Base-by-base conservation (phyloP, 257 asterid species). In the Penstemon davidsonii region DNA sequence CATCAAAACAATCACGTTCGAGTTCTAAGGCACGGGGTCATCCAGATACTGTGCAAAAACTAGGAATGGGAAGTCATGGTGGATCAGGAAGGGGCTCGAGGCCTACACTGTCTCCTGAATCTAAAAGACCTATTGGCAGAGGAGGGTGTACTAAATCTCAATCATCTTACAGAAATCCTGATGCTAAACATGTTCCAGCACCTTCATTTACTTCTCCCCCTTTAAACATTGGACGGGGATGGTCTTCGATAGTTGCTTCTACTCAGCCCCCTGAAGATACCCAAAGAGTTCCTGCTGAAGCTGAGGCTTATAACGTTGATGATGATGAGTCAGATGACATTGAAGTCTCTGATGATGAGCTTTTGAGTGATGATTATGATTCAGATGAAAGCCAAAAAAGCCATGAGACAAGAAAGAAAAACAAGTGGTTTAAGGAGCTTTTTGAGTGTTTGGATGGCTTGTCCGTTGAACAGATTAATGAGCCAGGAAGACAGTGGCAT, bases 401-500 rank as follows among this genome's bases (percentile, higher is more conserved):
- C 69, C 82, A 76, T 6, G 93, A 84, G 71, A 69, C 74, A 2
- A 51, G 71, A 56, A 86, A 86, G 79, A 83, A 70, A 74, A 80
- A 66, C 71, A 76, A 56, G 25, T 84, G 87, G 93, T 86, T 82
- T 66, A 81, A 61, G 63, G 80, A 78, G 3, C 62, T 86, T 5
- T 88, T 88, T 57, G 62, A 73, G 54, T 41, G 57, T 52, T 67
- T 84, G 11, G 92, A 86, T 61, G n/a, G 19, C 37, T 76, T 84
- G 67, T 80, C 73, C 1, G 78, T 76, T 4, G 82, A 79, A 43
- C 79, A 84, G 72, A 81, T 86, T 3, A 82, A 70, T 64, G 96
- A 86, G 54, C 81, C 85, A 15, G 85, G 76, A 40, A 73, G 86
- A 47, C 85, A 84, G 73, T 86, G 96, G 91, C 93, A 86, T 57